These are phyloP conservation scores for Asclepias syriaca DNA, from an alignment of 257 asterid genomes.

Conservation along the genomic window DNA sequence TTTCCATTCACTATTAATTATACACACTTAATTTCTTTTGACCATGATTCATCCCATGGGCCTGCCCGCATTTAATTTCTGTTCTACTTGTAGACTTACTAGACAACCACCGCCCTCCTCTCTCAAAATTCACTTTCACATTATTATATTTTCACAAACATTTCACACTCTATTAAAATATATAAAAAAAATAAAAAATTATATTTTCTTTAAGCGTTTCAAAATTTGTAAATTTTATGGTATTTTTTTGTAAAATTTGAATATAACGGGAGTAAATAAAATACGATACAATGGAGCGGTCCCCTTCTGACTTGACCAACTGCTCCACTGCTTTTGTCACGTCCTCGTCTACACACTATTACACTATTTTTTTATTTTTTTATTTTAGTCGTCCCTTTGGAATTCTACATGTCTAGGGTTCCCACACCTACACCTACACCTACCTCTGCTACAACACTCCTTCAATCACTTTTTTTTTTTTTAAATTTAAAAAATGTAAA, in stretches of 20 bases:
- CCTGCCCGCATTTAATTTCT: constrained; percentile 13
- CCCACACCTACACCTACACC: not conserved
- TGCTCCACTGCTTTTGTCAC: constrained; percentile 42
- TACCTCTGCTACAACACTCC: not conserved
- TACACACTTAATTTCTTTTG: constrained; percentile 14
- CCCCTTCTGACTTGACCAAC: constrained; percentile 56
- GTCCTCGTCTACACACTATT: constrained; percentile 9
- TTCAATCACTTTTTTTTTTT: too few species aligned
- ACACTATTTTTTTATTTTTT: not conserved
- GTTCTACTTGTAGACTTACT: too few species aligned
- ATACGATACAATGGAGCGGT: constrained; percentile 27
- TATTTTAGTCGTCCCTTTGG: too few species aligned
- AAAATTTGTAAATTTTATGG: too few species aligned
- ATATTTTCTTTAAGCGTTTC: too few species aligned
- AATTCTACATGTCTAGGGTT: constrained; percentile 4
- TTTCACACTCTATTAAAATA: too few species aligned
- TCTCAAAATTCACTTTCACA: not conserved
- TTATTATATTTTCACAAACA: constrained; percentile 4
- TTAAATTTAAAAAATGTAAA: too few species aligned
- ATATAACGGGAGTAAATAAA: too few species aligned
- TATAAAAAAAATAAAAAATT: too few species aligned
- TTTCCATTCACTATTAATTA: not conserved
- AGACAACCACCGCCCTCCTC: constrained; percentile 2
- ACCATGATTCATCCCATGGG: not conserved
- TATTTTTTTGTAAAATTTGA: too few species aligned